Base-by-base conservation (phyloP, 1,139 yeast species). In the Pichia sp. region DNA sequence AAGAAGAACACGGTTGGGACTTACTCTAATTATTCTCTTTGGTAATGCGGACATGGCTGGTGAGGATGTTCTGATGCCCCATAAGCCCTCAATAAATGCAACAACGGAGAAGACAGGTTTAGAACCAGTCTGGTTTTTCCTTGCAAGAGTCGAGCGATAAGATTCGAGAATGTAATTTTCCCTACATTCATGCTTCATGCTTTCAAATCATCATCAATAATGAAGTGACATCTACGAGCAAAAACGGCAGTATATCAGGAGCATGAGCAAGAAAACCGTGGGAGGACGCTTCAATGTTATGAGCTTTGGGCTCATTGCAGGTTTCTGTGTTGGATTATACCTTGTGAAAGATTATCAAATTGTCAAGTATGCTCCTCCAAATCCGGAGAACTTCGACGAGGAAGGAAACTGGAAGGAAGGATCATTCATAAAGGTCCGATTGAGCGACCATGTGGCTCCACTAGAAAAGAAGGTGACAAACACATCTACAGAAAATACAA, bases 11-110 rank as follows among this genome's bases (percentile, higher is more conserved):
- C 11, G n/a, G n/a, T 7, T 23, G 13, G n/a, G 8, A 56, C 73
- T 26, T 53, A 74, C 81, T 60, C 87, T 86, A 47, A 86, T 84
- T 51, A 87, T 87, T 67, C 96, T 74, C 62, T 85, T 87, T 35
- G 96, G 94, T 58, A 81, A 64, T 2, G 58, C 39, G 4, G 44
- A 25, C 53, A 50, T 51, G 9, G 9, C 12, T 5, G 8, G 9
- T 27, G 6, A 11, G 22, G 17, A 9, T 18, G 11, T 17, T n/a
- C n/a, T n/a, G n/a, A n/a, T n/a, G n/a, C n/a, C n/a, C n/a, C n/a
- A n/a, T n/a, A n/a, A n/a, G n/a, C n/a, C n/a, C n/a, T n/a, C n/a
- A n/a, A n/a, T n/a, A n/a, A n/a, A n/a, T n/a, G n/a, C n/a, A n/a
- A n/a, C n/a, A n/a, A n/a, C n/a, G n/a, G n/a, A n/a, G n/a, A n/a